Percentiles rank a stretch among this genome's conserved stretches.
phyloP scores from a whole-genome alignment of 2,329 filamentous ascomycete species.

The Xylaria hypoxylon region DNA sequence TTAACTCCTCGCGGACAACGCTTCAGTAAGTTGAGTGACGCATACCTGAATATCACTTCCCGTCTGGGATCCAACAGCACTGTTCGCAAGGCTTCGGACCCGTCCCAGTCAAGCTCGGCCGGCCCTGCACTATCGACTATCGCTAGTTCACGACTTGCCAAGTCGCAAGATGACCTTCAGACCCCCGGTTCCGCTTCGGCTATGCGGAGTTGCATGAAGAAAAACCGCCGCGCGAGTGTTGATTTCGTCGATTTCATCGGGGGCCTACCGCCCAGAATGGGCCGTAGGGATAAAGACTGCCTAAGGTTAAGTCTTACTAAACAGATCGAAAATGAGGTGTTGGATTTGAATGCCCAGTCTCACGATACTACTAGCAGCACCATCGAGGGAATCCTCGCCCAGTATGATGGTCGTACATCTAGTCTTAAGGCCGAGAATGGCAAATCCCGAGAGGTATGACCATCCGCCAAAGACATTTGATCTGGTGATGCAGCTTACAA shows the following conservation, averaged over 20 bases:
- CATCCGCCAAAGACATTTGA: neutral
- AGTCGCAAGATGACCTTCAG: constrained; percentile 38
- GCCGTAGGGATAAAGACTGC: neutral
- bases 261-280: constrained; percentile 15
- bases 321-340: constrained; percentile 26
- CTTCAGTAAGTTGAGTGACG: constrained; percentile 55
- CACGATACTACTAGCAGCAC: constrained; percentile 48
- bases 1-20: constrained; percentile 51
- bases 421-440: constrained; percentile 22
- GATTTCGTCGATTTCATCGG: neutral
- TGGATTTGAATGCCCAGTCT: constrained; percentile 24
- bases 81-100: constrained; percentile 24
- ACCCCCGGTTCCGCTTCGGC: constrained; percentile 7
- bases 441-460: constrained; percentile 25
- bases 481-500: constrained; percentile 16
- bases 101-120: constrained; percentile 20
- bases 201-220: constrained; percentile 31
- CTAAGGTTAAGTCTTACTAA: neutral
- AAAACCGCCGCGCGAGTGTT: constrained; percentile 19
- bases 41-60: constrained; percentile 55
- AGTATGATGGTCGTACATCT: constrained; percentile 44
- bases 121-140: constrained; percentile 10
- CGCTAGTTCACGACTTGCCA: constrained; percentile 3
- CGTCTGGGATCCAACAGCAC: constrained; percentile 37
- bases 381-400: constrained; percentile 50